Percentiles rank a stretch among this genome's conserved stretches.
Evolutionary conservation across 2,329 filamentous ascomycete species (phyloP).

Genomic region (Bipolaris oryzae): DNA sequence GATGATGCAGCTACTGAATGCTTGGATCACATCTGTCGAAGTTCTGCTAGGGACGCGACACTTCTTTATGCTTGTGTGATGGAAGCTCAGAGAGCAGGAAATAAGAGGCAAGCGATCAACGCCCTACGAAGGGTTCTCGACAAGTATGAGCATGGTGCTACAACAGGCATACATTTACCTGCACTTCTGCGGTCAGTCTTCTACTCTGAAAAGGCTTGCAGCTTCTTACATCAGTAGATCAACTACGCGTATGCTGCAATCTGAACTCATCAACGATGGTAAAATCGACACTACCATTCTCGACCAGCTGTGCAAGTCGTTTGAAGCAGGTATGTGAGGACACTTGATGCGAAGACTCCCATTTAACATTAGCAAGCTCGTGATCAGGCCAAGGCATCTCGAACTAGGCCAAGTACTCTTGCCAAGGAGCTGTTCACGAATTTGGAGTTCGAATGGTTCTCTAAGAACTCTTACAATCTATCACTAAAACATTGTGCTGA

Average conservation of each 20-base stretch:
- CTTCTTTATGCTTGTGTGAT: slow-evolving; percentile 81
- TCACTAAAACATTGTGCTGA: slow-evolving; percentile 66
- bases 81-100: slow-evolving; percentile 71
- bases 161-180: slow-evolving; percentile 63
- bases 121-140: slow-evolving; percentile 67
- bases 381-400: slow-evolving; percentile 52
- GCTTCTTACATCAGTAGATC: slow-evolving; percentile 39
- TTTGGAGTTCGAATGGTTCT: slow-evolving; percentile 81
- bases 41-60: slow-evolving; percentile 60
- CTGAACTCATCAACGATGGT: slow-evolving; percentile 48
- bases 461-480: slow-evolving; percentile 79
- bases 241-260: slow-evolving; percentile 54
- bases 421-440: slow-evolving; percentile 59
- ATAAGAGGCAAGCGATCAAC: slow-evolving; percentile 64
- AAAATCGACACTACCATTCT: slow-evolving; percentile 34
- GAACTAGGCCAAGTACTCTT: slow-evolving; percentile 52
- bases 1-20: slow-evolving; percentile 62
- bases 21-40: slow-evolving; percentile 64
- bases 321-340: slow-evolving; percentile 55
- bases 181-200: slow-evolving; percentile 67
- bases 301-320: slow-evolving; percentile 61
- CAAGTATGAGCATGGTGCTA: slow-evolving; percentile 57
- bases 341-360: background rate
- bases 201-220: slow-evolving; percentile 27
- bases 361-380: slow-evolving; percentile 54